Base-by-base conservation (phyloP, 257 asterid species). In the Penstemon newberryi region DNA sequence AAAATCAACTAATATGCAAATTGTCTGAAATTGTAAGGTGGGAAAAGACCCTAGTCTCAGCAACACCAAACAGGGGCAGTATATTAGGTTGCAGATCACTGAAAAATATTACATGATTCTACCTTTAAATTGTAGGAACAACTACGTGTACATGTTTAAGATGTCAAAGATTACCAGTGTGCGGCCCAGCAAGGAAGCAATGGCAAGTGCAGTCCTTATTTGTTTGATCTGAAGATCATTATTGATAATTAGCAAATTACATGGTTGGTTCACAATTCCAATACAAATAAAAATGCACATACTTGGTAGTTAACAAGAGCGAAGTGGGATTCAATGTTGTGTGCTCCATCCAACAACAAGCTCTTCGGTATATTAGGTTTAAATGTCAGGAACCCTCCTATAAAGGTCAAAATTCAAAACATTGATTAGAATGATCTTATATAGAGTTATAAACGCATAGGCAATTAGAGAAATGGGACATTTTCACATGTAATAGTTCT, bases 221-320 rank as follows among this genome's bases (percentile, higher is more conserved):
- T 94, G 99, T 82, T 89, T 94, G 39, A 91, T 84, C 99, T 94
- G 87, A 75, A 79, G 61, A 70, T 41, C 70, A 73, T 58, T 59
- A 47, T 45, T 51, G 65, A 66, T 38, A 33, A 67, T 78, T 65
- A 74, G 81, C 54, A 39, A 63, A 70, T 61, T 44, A 53, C 44
- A 47, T 45, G 67, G 42, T 25, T 39, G 72, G 61, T 60, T 57
- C 58, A 4, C 37, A 71, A 57, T 47, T 58, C 58, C 39, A 59
- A 65, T 36, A 33, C 46, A 72, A 73, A 8, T 40, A 57, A 56
- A 50, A 65, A 69, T 57, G 38, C 60, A 58, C 93, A 39, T 87
- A 94, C 99, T 83, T 94, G 99, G 80, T 91, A 91, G 81, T 94
- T 89, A 65, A 94, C 85, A 56, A 94, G 95, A 75, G 93, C 77